Base-by-base conservation (phyloP, 805 yeast species). In the Maudiozyma barnettii region DNA sequence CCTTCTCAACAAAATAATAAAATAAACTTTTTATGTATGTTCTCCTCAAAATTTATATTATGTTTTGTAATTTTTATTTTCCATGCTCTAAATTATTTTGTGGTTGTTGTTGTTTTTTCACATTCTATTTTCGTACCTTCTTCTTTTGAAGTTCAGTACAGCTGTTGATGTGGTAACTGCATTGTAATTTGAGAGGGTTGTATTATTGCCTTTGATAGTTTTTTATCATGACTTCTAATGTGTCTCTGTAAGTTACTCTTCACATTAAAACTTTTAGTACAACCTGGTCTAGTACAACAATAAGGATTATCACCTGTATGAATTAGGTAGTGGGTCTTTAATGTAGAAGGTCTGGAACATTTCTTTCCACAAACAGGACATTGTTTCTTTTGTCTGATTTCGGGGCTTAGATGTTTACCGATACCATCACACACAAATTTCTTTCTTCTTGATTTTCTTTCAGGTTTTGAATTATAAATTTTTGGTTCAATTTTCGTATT, bases 181-280 rank as follows among this genome's bases (percentile, higher is more conserved):
- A 33, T 33, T 13, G 36, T 16, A 33, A 33, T 33, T 14, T 33
- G 36, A 14, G 36, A 8, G 7, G 36, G 18, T 33, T 33, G 19
- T 10, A n/a, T 14, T 14, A 33, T n/a, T n/a, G 36, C 30, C 26
- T 49, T 46, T 5, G 39, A 39, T 16, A 45, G n/a, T 37, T 68
- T 70, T 41, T 69, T 55, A 49, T 66, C 68, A 46, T 88, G 96
- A 39, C 85, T 72, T 58, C 79, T 78, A 54, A 77, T 74, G 61
- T 88, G 96, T 51, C 96, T 71, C 4, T 83, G 79, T 78, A 88
- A 79, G 59, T 88, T 90, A 39, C 87, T 79, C 57, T 86, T 77
- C 16, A 90, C 89, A 16, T 82, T 78, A 60, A 88, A 88, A 6
- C 75, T 55, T 55, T 81, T 79, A 0, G 77, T 78, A 64, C 96